Evolutionary conservation across 306 rosid species (phyloP), one percentile per base, ranked within the genome.

Genomic region (Ormosia semicastrata): DNA sequence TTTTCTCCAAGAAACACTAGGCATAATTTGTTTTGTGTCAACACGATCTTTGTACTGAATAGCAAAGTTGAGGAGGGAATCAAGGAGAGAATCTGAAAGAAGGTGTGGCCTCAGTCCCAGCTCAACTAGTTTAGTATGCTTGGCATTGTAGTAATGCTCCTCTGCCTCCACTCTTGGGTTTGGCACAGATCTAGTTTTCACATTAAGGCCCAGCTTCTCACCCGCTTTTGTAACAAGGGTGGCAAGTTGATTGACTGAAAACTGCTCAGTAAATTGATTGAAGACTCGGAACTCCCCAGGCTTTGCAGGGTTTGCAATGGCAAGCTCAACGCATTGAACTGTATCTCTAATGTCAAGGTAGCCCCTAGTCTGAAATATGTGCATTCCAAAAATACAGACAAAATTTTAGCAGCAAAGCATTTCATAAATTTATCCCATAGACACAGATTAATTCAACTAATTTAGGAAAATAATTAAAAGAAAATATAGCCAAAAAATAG

Each of bases 141-240:
- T 95, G 81, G 98, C 94, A 18, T 95, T 95, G 92, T 95, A 95
- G 89, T 95, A 93, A 86, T 95, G 99, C 84, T 93, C 99, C 91
- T 95, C 99, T 37, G 92, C 93, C 85, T 95, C 99, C 30, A 95
- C 98, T 81, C 99, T 88, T 18, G 99, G 99, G 91, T 93, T 95
- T 83, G 98, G 97, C 72, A 95, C 99, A 11, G 95, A 76, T 75
- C 62, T 87, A 54, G 95, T 86, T 86, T 89, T 73, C 78, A 95
- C 99, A 33, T 86, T 77, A 36, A 95, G 82, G 44, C 98, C 98
- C 6, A 95, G 93, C 87, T 95, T 95, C 84, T 89, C 87, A 17
- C 98, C 99, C 0, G 92, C 97, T 82, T 89, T 90, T 7, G 90
- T 93, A 63, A 95, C 91, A 15, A 95, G 94, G 15, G 88, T 44